Base-by-base conservation (phyloP, 495 filamentous ascomycete genomes). In the Cairneyella variabilis region DNA sequence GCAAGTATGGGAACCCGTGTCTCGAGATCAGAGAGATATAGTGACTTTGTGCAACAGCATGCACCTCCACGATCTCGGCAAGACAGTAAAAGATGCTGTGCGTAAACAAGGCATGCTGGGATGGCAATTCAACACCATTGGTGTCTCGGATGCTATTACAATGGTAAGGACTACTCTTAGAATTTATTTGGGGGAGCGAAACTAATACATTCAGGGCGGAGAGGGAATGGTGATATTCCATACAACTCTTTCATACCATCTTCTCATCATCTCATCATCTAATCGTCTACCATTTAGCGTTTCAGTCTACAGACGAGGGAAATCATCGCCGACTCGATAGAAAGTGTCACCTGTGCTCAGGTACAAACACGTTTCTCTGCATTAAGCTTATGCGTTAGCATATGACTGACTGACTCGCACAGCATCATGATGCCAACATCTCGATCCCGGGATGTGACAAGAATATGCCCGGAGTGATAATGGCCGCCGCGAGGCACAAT, bases 391-490 rank as follows among this genome's bases (percentile, higher is more conserved):
- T 32, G 28, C 6, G 28, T 14, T 32, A 32, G 28, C 28, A 7
- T 32, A 14, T 7, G n/a, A n/a, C 16, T 44, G 3, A 26, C 53
- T 56, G 22, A 50, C 45, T 21, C 4, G 22, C 5, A 12, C 85
- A 89, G 66, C 85, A 83, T 48, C 90, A 98, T 66, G 93, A 98
- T 59, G 93, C 93, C 49, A 95, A 91, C 64, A 91, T 98, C 61
- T 82, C 89, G 21, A 92, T 98, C 57, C 91, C 93, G 1, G 93
- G 93, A 9, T 98, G 93, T 64, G 93, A 98, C 69, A 98, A 98
- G 76, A 98, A 98, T 61, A 98, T 98, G 93, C 93, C 93, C 1
- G 93, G 93, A 53, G 75, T 79, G 2, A 60, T 81, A 38, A 81
- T 81, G 73, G 78, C 77, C 0, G 78, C 78, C 68, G 90, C 90